Conservation (phyloP, 1,139 yeast species). For the Hansenula sp. region DNA sequence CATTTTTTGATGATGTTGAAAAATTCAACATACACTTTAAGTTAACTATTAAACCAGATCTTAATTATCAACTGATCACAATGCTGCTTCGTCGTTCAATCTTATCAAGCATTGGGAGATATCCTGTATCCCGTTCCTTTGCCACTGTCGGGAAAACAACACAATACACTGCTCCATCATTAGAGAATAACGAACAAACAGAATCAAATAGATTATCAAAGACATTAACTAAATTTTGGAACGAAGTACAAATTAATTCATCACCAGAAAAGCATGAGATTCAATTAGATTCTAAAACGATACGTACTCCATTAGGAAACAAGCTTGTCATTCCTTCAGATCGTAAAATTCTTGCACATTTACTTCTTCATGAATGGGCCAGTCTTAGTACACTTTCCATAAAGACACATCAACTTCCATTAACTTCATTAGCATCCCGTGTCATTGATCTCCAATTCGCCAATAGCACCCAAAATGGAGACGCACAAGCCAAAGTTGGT, state of each 20-base stretch:
- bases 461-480: slow-evolving; percentile 32
- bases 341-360: slow-evolving; percentile 62
- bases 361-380: slow-evolving; percentile 89
- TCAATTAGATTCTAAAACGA: slow-evolving; percentile 67
- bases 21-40: background rate
- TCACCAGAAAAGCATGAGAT: slow-evolving; percentile 32
- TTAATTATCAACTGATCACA: background rate
- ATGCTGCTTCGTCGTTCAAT: slow-evolving; percentile 18
- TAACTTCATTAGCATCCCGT: slow-evolving; percentile 83
- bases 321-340: slow-evolving; percentile 57
- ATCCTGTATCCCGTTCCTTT: slow-evolving; percentile 3
- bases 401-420: slow-evolving; percentile 76
- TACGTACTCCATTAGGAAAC: slow-evolving; percentile 83
- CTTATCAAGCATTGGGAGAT: too few species aligned
- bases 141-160: slow-evolving; percentile 29
- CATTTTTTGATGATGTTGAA: too few species aligned
- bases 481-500: slow-evolving; percentile 56
- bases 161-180: slow-evolving; percentile 20
- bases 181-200: slow-evolving; percentile 48
- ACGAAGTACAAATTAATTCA: slow-evolving; percentile 51
- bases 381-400: slow-evolving; percentile 60
- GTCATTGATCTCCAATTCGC: slow-evolving; percentile 63
- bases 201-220: slow-evolving; percentile 71
- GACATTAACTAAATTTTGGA: slow-evolving; percentile 82
- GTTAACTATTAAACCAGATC: background rate